Base-by-base conservation (phyloP, 73 alveolate species). In the Paramecium bursaria region DNA sequence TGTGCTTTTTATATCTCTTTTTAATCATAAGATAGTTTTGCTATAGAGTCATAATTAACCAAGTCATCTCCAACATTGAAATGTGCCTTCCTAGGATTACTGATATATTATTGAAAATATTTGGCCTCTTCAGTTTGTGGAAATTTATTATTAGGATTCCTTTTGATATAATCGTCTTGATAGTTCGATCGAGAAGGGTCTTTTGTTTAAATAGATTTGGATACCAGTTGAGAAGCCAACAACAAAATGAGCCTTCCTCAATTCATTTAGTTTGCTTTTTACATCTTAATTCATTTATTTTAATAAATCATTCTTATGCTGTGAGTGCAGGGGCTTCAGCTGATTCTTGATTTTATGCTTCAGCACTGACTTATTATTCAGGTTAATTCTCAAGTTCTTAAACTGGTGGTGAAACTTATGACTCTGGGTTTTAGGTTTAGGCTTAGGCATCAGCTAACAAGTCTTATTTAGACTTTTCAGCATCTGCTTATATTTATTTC, bases 1-100 rank as follows among this genome's bases (percentile, higher is more conserved):
- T 67, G 82, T 42, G 82, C 82, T 67, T 67, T 67, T 42, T 67
- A 42, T 31, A 44, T 19, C 22, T 67, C 55, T 67, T 67, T 67
- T 19, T 42, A 57, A 67, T 67, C 50, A 67, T 25, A 67, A 21
- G 82, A 67, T 67, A 67, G 44, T 67, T 67, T 67, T 15, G 53
- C 53, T 21, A 67, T 67, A 6, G 82, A 67, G 19, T 67, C 23
- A 27, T 67, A 67, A 42, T 67, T 67, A 5, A 67, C 60, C 19
- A 39, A 39, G 10, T 67, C 82, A 10, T 67, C 82, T 39, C 82
- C 82, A 3, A 67, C 19, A 39, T 67, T 57, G 44, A 67, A 67
- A n/a, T 67, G 82, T 4, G 82, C 82, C 35, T 67, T 67, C 44
- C 82, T 15, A 21, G 82, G 82, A 67, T 67, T 67, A 21, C 42